Evolutionary conservation across 768 basidiomycete genomes (phyloP), one percentile per base, ranked within the genome.

Genomic region (Boletus huronensis): DNA sequence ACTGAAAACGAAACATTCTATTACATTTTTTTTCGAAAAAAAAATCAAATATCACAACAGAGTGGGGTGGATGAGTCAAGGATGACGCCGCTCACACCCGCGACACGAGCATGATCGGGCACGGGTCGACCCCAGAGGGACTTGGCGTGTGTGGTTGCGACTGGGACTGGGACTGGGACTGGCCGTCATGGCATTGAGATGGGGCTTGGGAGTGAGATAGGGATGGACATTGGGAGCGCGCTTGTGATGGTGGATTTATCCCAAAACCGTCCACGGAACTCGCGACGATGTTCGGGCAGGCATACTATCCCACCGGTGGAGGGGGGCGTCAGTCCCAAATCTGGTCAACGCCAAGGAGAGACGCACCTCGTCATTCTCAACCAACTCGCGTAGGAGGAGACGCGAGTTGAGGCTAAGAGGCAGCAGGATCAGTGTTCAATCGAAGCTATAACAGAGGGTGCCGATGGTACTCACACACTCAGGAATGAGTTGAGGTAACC

Each of bases 401-500:
- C 68, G 70, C 6, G 68, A 70, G 47, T 70, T 70, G 8, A 70
- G 61, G 9, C 68, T 71, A 25, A 8, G 25, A 23, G 11, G 4
- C 11, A 3, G 3, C 6, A 14, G 11, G 5, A 28, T 60, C 17
- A 48, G 26, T 29, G 38, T 9, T 31, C 2, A 4, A 6, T 35
- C 6, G 17, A 3, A 5, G 16, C 6, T 26, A 25, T 21, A 14
- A 17, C 6, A 11, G 28, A 8, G 11, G 35, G 10, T 8, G 23
- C 8, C 3, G 10, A n/a, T 13, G 32, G 1, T 23, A 26, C 73
- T 62, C 55, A 73, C 72, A 73, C 66, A 53, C 72, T 73, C 50
- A 73, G 52, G 49, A 74, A 73, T 21, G 73, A 73, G 42, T 73
- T 74, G 46, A 73, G 64, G 61, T 73, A 74, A 55, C 66, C 72